phyloP scores from a whole-genome alignment of 2,329 filamentous ascomycete species.

The Aspergillus chevalieri region DNA sequence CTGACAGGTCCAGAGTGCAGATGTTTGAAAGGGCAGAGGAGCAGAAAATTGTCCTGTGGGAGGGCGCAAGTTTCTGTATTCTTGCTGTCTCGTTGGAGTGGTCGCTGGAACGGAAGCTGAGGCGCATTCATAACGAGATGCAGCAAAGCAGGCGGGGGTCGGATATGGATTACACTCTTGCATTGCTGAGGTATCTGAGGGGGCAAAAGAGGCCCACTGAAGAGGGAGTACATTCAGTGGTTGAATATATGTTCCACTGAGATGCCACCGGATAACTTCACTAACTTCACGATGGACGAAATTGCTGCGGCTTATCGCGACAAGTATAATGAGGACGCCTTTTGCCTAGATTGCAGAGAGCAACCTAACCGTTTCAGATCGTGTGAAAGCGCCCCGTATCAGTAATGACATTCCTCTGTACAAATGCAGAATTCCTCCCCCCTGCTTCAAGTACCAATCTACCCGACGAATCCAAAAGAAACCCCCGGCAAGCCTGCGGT shows the following conservation, averaged over 20 bases:
- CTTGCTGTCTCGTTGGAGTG: slow-evolving; percentile 30
- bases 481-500: slow-evolving; percentile 5
- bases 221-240: slow-evolving; percentile 20
- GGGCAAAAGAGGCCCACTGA: slow-evolving; percentile 17
- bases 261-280: slow-evolving; percentile 19
- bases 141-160: slow-evolving; percentile 17
- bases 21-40: slow-evolving; percentile 24
- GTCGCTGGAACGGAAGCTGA: slow-evolving; percentile 30
- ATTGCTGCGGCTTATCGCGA: slow-evolving; percentile 23
- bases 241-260: slow-evolving; percentile 25
- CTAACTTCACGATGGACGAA: slow-evolving; percentile 21
- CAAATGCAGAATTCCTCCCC: slow-evolving; percentile 13
- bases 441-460: slow-evolving; percentile 15
- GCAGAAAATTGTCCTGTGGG: slow-evolving; percentile 27
- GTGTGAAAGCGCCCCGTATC: slow-evolving; percentile 19
- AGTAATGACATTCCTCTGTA: slow-evolving; percentile 17
- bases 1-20: slow-evolving; percentile 13
- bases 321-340: slow-evolving; percentile 17
- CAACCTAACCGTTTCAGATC: slow-evolving; percentile 9
- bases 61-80: slow-evolving; percentile 21
- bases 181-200: slow-evolving; percentile 22
- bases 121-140: slow-evolving; percentile 21
- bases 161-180: slow-evolving; percentile 25
- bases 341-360: background rate
- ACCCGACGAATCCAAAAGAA: slow-evolving; percentile 6